Base-by-base conservation (phyloP, 2,329 filamentous ascomycete genomes). In the Trichocomaceae sp. region DNA sequence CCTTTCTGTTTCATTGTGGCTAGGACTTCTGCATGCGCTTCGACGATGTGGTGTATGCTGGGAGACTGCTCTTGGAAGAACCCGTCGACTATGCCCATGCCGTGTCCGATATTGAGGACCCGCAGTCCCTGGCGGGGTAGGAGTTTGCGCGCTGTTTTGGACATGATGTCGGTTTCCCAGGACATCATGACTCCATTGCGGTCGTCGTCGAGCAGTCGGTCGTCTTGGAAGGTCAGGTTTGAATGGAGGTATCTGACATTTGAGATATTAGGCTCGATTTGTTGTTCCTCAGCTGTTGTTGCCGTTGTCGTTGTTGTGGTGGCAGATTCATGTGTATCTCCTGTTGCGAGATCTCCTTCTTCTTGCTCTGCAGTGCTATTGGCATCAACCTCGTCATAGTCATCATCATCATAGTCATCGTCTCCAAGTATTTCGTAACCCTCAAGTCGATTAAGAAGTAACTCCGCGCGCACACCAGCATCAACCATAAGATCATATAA, bases 181-280 rank as follows among this genome's bases (percentile, higher is more conserved):
- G 85, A 81, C 90, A 95, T 95, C 90, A 95, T 95, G 46, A 95
- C 88, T 51, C 88, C 89, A 68, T 95, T 95, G 58, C 83, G 79
- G 60, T 84, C 82, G 3, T 82, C 78, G 66, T 93, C 88, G 6
- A 93, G 79, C 2, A 93, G 80, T 57, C 85, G 85, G 59, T 79
- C 79, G 55, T 80, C 75, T 48, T 79, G 77, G 70, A 87, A 86
- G 13, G 80, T 84, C 20, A 90, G 76, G 23, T 78, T 75, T 0
- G 85, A 87, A 47, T 81, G 78, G 46, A 92, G 81, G 66, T 90
- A 91, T 41, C 82, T 79, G 46, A 82, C 79, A 63, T 81, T 86
- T 48, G 81, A 84, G 57, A 87, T 82, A 29, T 72, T 68, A 7
- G 66, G 63, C 3, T 67, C 63, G n/a, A 46, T 19, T 20, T 42